Evolutionary conservation across 352 stramenopile genomes (phyloP).

Genomic region (Globisporangium parvum): DNA sequence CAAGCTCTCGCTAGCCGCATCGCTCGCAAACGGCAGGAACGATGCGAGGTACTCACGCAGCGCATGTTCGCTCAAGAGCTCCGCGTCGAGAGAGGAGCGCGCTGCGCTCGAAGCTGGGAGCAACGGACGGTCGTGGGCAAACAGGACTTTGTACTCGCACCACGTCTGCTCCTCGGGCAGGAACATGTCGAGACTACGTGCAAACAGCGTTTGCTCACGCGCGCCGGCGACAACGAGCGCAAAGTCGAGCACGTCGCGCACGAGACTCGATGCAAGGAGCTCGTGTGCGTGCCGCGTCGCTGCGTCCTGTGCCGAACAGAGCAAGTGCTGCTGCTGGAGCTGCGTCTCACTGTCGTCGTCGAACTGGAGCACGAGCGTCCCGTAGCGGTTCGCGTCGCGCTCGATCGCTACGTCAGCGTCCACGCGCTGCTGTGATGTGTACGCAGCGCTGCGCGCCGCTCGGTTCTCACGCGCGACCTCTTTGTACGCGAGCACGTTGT

Average conservation of each 20-base stretch:
- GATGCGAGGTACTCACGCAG: conserved; percentile 39
- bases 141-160: conserved; percentile 49
- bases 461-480: conserved; percentile 61
- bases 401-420: conserved; percentile 40
- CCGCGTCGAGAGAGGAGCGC: neutral
- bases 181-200: conserved; percentile 30
- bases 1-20: conserved; percentile 8
- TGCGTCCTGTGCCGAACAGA: conserved; percentile 25
- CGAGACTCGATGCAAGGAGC: conserved; percentile 30
- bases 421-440: conserved; percentile 39
- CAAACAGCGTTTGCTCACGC: conserved; percentile 40
- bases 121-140: conserved; percentile 18
- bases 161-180: conserved; percentile 32
- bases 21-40: conserved; percentile 20
- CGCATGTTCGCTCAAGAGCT: conserved; percentile 26
- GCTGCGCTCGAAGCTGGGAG: neutral
- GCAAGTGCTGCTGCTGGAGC: conserved; percentile 23
- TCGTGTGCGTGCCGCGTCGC: conserved; percentile 35
- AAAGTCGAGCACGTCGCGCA: conserved; percentile 56
- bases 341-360: conserved; percentile 58
- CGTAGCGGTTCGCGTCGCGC: conserved; percentile 45
- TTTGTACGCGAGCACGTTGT: conserved; percentile 62
- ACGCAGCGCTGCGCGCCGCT: conserved; percentile 33
- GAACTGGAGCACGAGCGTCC: conserved; percentile 50
- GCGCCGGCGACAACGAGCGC: conserved; percentile 40